Percentiles rank a stretch among this genome's conserved stretches.
Conservation (phyloP, 768 basidiomycete genomes). For the Mycena albidolilacea region DNA sequence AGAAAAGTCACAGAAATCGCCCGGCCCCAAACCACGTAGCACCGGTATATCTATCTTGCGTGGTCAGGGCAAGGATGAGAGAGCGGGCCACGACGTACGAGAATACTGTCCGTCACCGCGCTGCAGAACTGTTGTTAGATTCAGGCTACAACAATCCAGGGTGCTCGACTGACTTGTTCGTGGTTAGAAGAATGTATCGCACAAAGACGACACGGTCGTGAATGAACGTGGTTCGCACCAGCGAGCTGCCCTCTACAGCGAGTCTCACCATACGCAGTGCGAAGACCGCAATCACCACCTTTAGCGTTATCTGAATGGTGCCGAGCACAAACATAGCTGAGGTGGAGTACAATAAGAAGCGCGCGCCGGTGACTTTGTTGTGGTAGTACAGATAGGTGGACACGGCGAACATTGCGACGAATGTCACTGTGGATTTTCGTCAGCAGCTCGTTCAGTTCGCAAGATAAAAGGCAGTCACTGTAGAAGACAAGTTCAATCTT, state of each 20-base stretch:
- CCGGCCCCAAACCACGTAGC: conserved; percentile 18
- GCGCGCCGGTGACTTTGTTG: conserved; percentile 9
- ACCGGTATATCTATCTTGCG: conserved; percentile 8
- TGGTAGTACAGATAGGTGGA: neutral
- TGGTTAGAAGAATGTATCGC: neutral
- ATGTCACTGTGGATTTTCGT: conserved; percentile 4
- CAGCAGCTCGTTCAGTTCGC: no score
- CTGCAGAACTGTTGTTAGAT: neutral
- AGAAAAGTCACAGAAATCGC: neutral
- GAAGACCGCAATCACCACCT: neutral
- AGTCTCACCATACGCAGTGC: neutral
- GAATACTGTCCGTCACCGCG: conserved; percentile 4
- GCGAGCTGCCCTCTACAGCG: conserved; percentile 9
- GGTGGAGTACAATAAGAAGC: conserved; percentile 3
- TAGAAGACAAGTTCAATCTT: conserved; percentile 16
- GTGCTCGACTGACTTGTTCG: conserved; percentile 9
- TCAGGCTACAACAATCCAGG: neutral
- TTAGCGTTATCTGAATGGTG: conserved; percentile 4
- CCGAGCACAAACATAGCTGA: neutral
- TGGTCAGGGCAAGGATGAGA: neutral
- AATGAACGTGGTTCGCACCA: neutral
- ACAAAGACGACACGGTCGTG: neutral
- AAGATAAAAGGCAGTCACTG: neutral
- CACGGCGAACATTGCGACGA: conserved; percentile 7
- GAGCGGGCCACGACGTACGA: neutral